Percentiles rank a stretch among this genome's conserved stretches.
Conservation (phyloP, 495 filamentous ascomycete genomes). For the Astrothelium subdiscretum region DNA sequence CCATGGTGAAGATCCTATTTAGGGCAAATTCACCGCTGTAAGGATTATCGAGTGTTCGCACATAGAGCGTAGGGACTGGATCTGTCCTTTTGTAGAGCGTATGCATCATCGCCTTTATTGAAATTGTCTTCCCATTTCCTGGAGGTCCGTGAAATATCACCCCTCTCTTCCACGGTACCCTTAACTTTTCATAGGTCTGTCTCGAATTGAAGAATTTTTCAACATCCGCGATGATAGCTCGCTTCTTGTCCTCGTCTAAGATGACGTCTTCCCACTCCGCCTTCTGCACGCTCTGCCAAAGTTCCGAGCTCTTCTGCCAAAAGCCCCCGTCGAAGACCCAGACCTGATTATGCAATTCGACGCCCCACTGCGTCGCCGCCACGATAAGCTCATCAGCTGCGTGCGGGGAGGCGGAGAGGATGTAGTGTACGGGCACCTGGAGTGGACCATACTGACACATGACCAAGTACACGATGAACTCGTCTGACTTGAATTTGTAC, state of each 20-base stretch:
- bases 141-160: constrained; percentile 49
- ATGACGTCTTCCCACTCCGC: constrained; percentile 54
- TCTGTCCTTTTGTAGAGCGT: constrained; percentile 23
- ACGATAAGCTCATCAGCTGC: constrained; percentile 42
- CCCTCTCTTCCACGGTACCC: constrained; percentile 53
- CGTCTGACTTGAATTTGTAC: constrained; percentile 37
- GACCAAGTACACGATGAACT: constrained; percentile 43
- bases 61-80: constrained; percentile 30
- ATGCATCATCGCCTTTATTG: constrained; percentile 33
- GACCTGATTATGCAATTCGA: constrained; percentile 47
- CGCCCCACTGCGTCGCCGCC: constrained; percentile 36
- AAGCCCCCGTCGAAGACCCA: constrained; percentile 50
- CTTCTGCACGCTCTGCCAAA: constrained; percentile 45
- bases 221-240: constrained; percentile 45
- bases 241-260: constrained; percentile 50
- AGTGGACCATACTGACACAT: constrained; percentile 36
- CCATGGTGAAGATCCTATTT: constrained; percentile 27
- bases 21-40: constrained; percentile 26
- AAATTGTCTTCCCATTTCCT: constrained; percentile 31
- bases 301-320: constrained; percentile 48
- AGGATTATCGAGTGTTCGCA: constrained; percentile 21
- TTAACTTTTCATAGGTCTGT: constrained; percentile 42
- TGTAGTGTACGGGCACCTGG: constrained; percentile 33
- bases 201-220: constrained; percentile 46
- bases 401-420: constrained; percentile 32